A percentile compares a stretch with the other conserved stretches of the same genome.
phyloP scores from a whole-genome alignment of 164 flowering plant genomes.

The Brasenia schreberi region DNA sequence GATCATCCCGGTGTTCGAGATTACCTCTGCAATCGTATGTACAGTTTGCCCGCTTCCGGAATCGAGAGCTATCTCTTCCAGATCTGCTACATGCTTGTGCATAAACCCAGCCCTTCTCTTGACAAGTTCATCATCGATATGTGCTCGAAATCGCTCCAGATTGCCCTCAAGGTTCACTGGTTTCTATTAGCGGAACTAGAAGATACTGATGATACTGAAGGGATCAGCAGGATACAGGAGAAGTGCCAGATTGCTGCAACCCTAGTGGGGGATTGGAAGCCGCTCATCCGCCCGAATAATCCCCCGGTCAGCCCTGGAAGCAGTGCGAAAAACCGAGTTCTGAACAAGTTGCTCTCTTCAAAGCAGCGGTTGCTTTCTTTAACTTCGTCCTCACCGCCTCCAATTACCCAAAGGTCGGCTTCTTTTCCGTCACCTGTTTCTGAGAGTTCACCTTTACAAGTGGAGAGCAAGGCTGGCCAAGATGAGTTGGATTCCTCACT shows the following conservation, averaged over 20 bases:
- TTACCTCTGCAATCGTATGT: slow-evolving; percentile 94
- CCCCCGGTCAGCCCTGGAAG: slow-evolving; percentile 40
- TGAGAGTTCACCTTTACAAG: slow-evolving; percentile 33
- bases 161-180: slow-evolving; percentile 95
- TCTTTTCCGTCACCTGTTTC: slow-evolving; percentile 47
- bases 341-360: slow-evolving; percentile 65
- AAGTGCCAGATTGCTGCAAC: slow-evolving; percentile 96
- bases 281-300: slow-evolving; percentile 44
- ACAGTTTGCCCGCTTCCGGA: slow-evolving; percentile 81
- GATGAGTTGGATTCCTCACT: slow-evolving; percentile 1
- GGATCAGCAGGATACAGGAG: slow-evolving; percentile 94
- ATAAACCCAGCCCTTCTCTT: slow-evolving; percentile 92
- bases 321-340: slow-evolving; percentile 48
- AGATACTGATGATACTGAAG: slow-evolving; percentile 84
- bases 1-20: slow-evolving; percentile 90
- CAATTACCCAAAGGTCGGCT: slow-evolving; percentile 23
- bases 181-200: slow-evolving; percentile 91
- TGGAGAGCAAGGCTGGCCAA: slow-evolving; percentile 45
- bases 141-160: slow-evolving; percentile 70
- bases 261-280: slow-evolving; percentile 92
- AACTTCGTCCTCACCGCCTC: slow-evolving; percentile 55
- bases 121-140: slow-evolving; percentile 98
- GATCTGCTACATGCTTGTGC: slow-evolving; percentile 87
- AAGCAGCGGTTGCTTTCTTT: slow-evolving; percentile 65
- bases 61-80: slow-evolving; percentile 92